Base-by-base conservation (phyloP, 1,284 basidiomycete genomes). In the Ganoderma boninense region DNA sequence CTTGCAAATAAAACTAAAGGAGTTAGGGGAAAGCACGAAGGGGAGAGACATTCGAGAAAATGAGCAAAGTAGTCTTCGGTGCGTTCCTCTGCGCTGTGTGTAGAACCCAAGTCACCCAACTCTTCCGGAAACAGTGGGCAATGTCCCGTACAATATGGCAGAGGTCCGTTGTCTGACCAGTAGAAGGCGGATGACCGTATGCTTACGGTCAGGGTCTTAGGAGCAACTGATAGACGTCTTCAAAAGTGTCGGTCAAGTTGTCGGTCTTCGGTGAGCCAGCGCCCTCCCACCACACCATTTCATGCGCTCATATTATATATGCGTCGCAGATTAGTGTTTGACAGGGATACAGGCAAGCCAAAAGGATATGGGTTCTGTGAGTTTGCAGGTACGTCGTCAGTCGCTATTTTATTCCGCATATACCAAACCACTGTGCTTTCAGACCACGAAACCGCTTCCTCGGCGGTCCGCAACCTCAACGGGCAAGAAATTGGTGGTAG, bases 311-410 rank as follows among this genome's bases (percentile, higher is more conserved):
- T 16, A 20, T 59, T 38, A 68, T 44, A 23, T 65, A 56, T 62
- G n/a, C 32, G 49, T 11, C 57, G 23, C 78, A 97, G 97, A 79
- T 90, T 98, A 73, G 97, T 99, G 65, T 98, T 97, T 82, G 97
- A 99, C 84, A 87, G 95, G 76, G 95, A 96, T 70, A 98, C 97
- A 23, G 97, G 97, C 68, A 96, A 97, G 81, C 95, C 97, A 63
- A 96, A 95, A 83, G 97, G 98, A 18, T 99, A 98, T 80, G 97
- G 97, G 16, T 98, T 98, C 80, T 97, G 97, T 84, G 96, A 98
- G 87, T 98, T 96, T 80, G 92, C 94, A 77, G 96, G 96, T 97
- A 87, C 82, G 89, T 86, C 75, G 79, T 82, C 68, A 64, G 66
- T 69, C 69, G 67, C 4, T 7, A 26, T 62, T 23, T 43, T 42